Evolutionary conservation across 1,139 yeast species (phyloP).

Genomic region (Suhomyces ambrosiae): DNA sequence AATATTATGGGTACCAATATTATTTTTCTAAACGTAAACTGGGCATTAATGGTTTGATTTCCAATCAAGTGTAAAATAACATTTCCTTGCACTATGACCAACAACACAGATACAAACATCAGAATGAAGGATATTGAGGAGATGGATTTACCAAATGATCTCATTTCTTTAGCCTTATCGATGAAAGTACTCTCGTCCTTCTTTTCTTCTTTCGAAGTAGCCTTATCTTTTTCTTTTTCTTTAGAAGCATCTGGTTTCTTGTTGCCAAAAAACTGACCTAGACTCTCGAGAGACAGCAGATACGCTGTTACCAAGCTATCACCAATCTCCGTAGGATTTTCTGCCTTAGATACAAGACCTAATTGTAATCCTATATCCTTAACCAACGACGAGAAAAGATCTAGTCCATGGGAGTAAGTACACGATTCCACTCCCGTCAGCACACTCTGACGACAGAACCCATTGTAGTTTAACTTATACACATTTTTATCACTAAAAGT

Average conservation of each 20-base stretch:
- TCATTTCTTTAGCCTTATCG: constrained; percentile 4
- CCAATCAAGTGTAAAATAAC: constrained; percentile 3
- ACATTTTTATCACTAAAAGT: constrained; percentile 45
- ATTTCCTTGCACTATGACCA: constrained; percentile 8
- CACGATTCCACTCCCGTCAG: constrained; percentile 11
- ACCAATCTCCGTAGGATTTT: constrained; percentile 36
- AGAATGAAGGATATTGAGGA: constrained; percentile 4
- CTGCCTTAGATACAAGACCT: constrained; percentile 41
- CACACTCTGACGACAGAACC: constrained; percentile 48
- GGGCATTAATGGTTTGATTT: constrained; percentile 2
- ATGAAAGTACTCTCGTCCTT: constrained; percentile 2
- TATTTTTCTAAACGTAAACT: constrained; percentile 3
- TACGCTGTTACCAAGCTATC: constrained; percentile 11
- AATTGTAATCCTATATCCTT: constrained; percentile 31
- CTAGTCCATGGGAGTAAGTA: constrained; percentile 11
- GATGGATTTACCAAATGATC: constrained; percentile 4
- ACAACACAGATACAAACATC: constrained; percentile 6
- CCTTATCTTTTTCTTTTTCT: not conserved
- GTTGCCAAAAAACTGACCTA: constrained; percentile 4
- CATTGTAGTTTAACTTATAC: constrained; percentile 48
- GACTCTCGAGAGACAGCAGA: constrained; percentile 7
- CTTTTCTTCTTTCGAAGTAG: not conserved
- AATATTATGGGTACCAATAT: constrained; percentile 6
- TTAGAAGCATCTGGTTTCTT: not conserved
- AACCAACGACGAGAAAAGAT: constrained; percentile 10